A percentile compares a stretch with the other conserved stretches of the same genome.
phyloP scores from a whole-genome alignment of 352 stramenopile species.

The Thalassiosira livingstoniorum region DNA sequence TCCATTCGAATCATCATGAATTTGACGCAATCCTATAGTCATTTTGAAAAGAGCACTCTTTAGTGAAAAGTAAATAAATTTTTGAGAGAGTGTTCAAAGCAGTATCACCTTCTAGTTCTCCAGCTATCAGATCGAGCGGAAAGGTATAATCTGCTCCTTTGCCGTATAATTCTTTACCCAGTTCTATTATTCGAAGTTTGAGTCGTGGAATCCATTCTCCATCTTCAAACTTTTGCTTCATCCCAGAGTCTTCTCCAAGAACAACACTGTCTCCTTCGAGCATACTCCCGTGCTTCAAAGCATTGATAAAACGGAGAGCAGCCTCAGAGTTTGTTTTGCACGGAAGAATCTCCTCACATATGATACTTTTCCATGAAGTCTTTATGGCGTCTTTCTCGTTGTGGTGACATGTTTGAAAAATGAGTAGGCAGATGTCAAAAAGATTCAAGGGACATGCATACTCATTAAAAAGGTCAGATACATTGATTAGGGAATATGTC shows the following conservation, averaged over 20 bases:
- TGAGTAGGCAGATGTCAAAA: slow-evolving; percentile 79
- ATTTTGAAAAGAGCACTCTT: slow-evolving; percentile 12
- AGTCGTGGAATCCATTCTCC: slow-evolving; percentile 77
- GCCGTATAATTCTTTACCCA: slow-evolving; percentile 77
- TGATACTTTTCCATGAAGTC: slow-evolving; percentile 79
- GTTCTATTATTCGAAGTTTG: slow-evolving; percentile 57
- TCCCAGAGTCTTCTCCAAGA: slow-evolving; percentile 18
- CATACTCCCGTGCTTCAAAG: slow-evolving; percentile 65
- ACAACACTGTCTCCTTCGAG: slow-evolving; percentile 60
- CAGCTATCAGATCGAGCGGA: slow-evolving; percentile 75
- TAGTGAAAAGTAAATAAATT: not conserved
- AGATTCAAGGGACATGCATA: slow-evolving; percentile 75
- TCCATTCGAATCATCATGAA: slow-evolving; percentile 36
- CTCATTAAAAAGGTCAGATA: slow-evolving; percentile 82
- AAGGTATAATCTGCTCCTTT: slow-evolving; percentile 78
- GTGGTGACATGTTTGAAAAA: slow-evolving; percentile 75
- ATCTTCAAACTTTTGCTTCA: slow-evolving; percentile 75
- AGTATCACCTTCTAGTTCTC: slow-evolving; percentile 71
- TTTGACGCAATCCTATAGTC: slow-evolving; percentile 55
- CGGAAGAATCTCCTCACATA: slow-evolving; percentile 82
- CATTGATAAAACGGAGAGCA: slow-evolving; percentile 58
- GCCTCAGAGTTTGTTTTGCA: slow-evolving; percentile 63
- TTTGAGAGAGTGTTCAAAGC: slow-evolving; percentile 1
- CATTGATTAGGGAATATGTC: slow-evolving; percentile 58
- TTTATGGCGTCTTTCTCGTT: slow-evolving; percentile 64